A percentile compares a stretch with the other conserved stretches of the same genome.
These are phyloP conservation scores for Erythrobasidium yunnanense DNA, from an alignment of 768 basidiomycete genomes.

Conservation along the genomic window DNA sequence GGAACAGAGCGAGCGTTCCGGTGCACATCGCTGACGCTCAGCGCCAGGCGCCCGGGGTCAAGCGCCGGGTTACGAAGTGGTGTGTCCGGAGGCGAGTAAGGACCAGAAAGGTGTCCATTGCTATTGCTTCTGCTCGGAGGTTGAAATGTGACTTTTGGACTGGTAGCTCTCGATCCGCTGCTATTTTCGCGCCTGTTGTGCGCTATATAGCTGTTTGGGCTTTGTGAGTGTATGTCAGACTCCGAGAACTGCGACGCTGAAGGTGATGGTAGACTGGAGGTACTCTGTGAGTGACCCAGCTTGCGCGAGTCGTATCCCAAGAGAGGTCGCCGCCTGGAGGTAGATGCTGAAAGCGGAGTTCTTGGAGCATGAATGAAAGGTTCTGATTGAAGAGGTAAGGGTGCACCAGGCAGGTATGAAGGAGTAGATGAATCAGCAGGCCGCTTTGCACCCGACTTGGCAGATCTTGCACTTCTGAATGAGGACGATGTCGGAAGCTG, in stretches of 20 bases:
- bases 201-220: too few relatives aligned
- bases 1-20: conserved; percentile 6
- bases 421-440: neutral
- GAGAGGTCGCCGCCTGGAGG: neutral
- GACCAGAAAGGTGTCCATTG: neutral
- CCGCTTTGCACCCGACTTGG: too few relatives aligned
- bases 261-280: neutral
- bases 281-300: neutral
- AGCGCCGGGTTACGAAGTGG: too few relatives aligned
- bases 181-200: neutral
- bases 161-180: neutral
- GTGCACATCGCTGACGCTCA: too few relatives aligned
- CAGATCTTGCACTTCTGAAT: too few relatives aligned
- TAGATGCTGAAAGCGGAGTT: neutral
- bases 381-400: conserved; percentile 25
- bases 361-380: neutral
- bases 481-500: too few relatives aligned
- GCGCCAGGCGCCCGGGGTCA: too few relatives aligned
- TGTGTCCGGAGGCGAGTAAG: too few relatives aligned
- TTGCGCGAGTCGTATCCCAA: neutral
- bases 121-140: neutral
- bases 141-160: neutral
- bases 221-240: too few relatives aligned
- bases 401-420: conserved; percentile 34
- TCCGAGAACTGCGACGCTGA: neutral